Percentiles rank a stretch among this genome's conserved stretches.
Conservation (phyloP, 116 monocot species). For the Dioscorea cayenensis region DNA sequence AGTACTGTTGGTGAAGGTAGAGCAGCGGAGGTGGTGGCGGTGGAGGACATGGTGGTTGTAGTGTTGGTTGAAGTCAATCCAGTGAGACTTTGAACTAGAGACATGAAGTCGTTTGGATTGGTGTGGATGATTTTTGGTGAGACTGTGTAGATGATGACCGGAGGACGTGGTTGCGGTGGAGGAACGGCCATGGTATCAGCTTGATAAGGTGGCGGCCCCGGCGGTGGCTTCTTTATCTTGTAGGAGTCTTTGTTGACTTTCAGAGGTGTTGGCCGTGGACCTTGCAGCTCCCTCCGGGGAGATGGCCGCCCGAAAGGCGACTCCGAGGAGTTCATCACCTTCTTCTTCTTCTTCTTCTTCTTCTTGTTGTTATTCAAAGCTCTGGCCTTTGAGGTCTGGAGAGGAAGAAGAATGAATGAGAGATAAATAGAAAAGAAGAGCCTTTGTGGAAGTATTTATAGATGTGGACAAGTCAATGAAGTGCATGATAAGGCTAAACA, state of each 20-base stretch:
- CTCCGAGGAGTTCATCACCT: conserved; percentile 16
- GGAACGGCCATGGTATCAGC: background rate
- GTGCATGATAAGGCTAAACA: background rate
- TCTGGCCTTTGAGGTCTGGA: background rate
- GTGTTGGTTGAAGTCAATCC: conserved; percentile 7
- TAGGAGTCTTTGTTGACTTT: conserved; percentile 22
- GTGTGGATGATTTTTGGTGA: conserved; percentile 67
- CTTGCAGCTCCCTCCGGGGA: conserved; percentile 16
- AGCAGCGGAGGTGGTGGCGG: conserved; percentile 1
- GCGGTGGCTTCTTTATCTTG: conserved; percentile 20
- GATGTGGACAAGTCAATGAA: background rate
- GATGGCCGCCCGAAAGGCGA: conserved; percentile 4
- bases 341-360: too few species aligned
- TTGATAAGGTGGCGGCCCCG: background rate
- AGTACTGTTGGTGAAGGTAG: conserved; percentile 1
- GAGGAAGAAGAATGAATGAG: background rate
- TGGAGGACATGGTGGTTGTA: background rate
- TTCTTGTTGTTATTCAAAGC: background rate
- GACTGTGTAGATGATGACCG: conserved; percentile 56
- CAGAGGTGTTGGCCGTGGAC: conserved; percentile 23
- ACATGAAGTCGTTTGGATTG: conserved; percentile 54
- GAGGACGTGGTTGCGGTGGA: conserved; percentile 11
- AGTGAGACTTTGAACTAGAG: conserved; percentile 57
- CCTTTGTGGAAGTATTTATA: background rate
- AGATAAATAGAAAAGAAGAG: background rate